These are phyloP conservation scores for Microdochium paspali DNA, from an alignment of 2,329 filamentous ascomycete species.

Conservation along the genomic window DNA sequence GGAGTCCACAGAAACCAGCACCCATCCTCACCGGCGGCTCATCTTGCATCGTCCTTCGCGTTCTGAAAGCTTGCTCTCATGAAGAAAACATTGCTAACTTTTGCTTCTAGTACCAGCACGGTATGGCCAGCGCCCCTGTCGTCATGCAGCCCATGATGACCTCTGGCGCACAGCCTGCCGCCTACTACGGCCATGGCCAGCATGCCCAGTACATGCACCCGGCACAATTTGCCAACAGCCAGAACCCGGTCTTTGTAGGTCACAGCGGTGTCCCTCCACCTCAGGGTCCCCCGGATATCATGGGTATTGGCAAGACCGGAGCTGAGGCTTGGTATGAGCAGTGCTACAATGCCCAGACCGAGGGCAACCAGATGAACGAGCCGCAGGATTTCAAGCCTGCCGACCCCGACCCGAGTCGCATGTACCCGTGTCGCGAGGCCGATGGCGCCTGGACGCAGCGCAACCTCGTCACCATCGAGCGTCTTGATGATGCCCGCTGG, in stretches of 20 bases:
- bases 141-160: slow-evolving; percentile 7
- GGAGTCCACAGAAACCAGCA: neutral
- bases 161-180: slow-evolving; percentile 8
- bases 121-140: slow-evolving; percentile 12
- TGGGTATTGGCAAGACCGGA: slow-evolving; percentile 41
- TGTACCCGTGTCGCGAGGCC: slow-evolving; percentile 52
- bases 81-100: slow-evolving; percentile 7
- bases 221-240: neutral
- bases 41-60: neutral
- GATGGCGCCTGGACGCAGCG: slow-evolving; percentile 52
- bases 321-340: slow-evolving; percentile 37
- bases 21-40: neutral
- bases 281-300: slow-evolving; percentile 30
- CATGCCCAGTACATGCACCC: neutral
- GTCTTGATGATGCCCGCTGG: slow-evolving; percentile 47
- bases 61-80: slow-evolving; percentile 2
- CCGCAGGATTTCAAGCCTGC: slow-evolving; percentile 55
- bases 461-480: slow-evolving; percentile 50
- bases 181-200: slow-evolving; percentile 3
- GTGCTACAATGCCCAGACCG: slow-evolving; percentile 33
- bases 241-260: neutral
- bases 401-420: slow-evolving; percentile 48
- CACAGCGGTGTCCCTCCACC: slow-evolving; percentile 1
- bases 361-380: slow-evolving; percentile 38
- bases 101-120: slow-evolving; percentile 9